Base-by-base conservation (phyloP, 495 filamentous ascomycete genomes). In the Clohesyomyces aquaticus region DNA sequence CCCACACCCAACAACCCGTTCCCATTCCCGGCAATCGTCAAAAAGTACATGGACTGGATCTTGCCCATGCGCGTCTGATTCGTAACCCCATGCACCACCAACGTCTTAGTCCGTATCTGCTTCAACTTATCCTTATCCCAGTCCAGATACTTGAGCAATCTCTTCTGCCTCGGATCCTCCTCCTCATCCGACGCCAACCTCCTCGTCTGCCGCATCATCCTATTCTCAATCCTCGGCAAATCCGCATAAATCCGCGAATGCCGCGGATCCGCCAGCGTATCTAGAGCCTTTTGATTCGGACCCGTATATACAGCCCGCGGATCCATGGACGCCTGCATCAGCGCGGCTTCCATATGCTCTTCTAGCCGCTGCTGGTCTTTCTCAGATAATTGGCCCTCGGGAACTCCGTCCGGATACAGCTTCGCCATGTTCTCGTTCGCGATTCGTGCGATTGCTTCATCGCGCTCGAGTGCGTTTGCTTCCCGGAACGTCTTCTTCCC, bases 41-140 rank as follows among this genome's bases (percentile, higher is more conserved):
- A 76, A 62, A 79, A 75, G 73, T 92, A 94, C 10, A 81, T 61
- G 71, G 84, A 86, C 53, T 77, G 76, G 55, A 98, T 85, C 83
- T 97, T 99, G 68, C 94, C 94, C 76, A 99, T 84, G 79, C 91
- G 89, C 27, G 95, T 98, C 82, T 96, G 92, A 76, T 99, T 99
- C 62, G 82, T 78, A 47, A 99, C 95, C 1, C 73, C 73, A 69
- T 92, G 88, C 2, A 60, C 55, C 21, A 96, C 89, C 25, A 98
- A 71, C 12, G 77, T 76, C 79, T 91, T 94, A 22, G 79, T 74
- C 23, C 78, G 76, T 52, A 90, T 74, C 0, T 66, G 43, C 12
- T 76, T 46, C 49, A 97, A 84, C 41, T 89, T 72, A 8, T 76
- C 56, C 60, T 81, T 68, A 10, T 74, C 38, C 78, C 76, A 90